These are phyloP conservation scores for Aspergillus hiratsukae DNA, from an alignment of 2,329 filamentous ascomycete species.

Conservation along the genomic window DNA sequence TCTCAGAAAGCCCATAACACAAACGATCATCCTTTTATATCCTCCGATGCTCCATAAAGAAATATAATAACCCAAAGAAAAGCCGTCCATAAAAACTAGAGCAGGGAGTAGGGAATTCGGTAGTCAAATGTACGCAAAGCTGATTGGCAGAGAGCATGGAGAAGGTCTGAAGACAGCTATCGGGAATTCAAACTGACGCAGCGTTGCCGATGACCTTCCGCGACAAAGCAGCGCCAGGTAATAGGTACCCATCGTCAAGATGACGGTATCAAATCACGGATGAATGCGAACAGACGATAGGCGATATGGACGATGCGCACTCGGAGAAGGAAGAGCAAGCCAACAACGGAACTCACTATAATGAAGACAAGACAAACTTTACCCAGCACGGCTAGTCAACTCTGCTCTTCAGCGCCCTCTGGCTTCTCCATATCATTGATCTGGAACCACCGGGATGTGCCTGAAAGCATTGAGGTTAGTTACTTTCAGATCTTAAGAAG, in stretches of 20 bases:
- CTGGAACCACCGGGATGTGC: conserved; percentile 82
- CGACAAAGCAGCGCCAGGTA: neutral
- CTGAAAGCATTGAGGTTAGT: conserved; percentile 40
- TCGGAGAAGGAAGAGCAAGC: conserved; percentile 18
- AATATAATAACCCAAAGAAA: neutral
- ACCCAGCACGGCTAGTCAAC: conserved; percentile 34
- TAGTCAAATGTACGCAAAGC: neutral
- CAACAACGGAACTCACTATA: conserved; percentile 13
- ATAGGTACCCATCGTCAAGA: neutral
- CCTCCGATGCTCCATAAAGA: neutral
- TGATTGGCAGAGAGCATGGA: neutral
- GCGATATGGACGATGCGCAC: conserved; percentile 8
- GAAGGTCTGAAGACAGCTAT: neutral
- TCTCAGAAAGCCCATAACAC: neutral
- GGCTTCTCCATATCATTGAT: conserved; percentile 77
- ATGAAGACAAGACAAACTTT: conserved; percentile 17
- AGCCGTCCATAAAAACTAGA: neutral
- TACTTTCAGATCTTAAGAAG: neutral
- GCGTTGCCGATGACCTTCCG: neutral
- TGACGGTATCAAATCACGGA: neutral
- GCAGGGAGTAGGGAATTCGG: neutral
- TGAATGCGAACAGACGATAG: neutral
- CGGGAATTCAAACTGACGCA: neutral
- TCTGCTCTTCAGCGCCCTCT: conserved; percentile 73
- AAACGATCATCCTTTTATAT: neutral